Percentiles rank a stretch among this genome's conserved stretches.
These are phyloP conservation scores for Dunaliella primolecta DNA, from an alignment of 139 green algal genomes.

Conservation along the genomic window DNA sequence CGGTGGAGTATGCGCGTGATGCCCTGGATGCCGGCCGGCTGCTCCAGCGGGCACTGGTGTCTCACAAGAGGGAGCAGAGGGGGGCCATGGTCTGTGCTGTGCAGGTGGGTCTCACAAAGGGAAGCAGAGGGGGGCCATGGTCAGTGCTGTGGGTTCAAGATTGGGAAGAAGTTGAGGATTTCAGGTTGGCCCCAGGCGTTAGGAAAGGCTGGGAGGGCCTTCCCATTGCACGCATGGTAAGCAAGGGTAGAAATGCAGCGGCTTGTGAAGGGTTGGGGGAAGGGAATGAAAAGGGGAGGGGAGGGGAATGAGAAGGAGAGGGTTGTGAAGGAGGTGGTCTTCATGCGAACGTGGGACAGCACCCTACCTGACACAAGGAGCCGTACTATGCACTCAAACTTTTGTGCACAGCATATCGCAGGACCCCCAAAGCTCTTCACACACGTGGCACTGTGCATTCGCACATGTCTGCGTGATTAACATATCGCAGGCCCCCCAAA, in stretches of 20 bases:
- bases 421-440: too few species aligned
- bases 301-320: background rate
- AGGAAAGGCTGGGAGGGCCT: too few species aligned
- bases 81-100: conserved; percentile 24
- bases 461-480: too few species aligned
- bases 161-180: background rate
- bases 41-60: conserved; percentile 53
- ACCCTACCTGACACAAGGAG: too few species aligned
- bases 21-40: conserved; percentile 42
- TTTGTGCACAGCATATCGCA: too few species aligned
- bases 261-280: background rate
- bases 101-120: conserved; percentile 13
- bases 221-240: too few species aligned
- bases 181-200: background rate
- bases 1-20: conserved; percentile 65
- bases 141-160: conserved; percentile 14
- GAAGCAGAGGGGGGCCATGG: conserved; percentile 11
- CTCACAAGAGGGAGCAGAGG: conserved; percentile 9
- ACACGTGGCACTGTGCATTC: too few species aligned
- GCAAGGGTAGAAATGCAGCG: too few species aligned
- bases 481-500: too few species aligned
- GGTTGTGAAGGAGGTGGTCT: too few species aligned
- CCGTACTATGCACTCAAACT: too few species aligned
- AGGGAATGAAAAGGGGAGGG: background rate
- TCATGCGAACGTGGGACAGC: too few species aligned